Conservation (phyloP, 768 basidiomycete species). For the Leccinum sublutescens region DNA sequence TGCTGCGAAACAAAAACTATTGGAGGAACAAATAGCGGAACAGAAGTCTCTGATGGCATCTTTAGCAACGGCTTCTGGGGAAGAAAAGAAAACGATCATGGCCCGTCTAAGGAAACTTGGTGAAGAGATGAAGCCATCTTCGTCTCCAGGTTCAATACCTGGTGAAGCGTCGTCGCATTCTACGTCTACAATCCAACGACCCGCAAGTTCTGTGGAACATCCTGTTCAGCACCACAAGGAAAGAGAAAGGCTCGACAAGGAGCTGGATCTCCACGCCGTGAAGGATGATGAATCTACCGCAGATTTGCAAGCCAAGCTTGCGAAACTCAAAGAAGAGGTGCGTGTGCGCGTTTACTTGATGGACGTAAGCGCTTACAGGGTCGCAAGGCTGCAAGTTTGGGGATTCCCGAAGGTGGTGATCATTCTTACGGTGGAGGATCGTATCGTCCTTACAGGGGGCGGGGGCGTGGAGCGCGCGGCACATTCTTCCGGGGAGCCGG, state of each 20-base stretch:
- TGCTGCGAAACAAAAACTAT: conserved; percentile 69
- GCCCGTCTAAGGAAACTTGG: conserved; percentile 68
- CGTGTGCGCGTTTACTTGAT: conserved; percentile 19
- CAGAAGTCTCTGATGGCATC: conserved; percentile 83
- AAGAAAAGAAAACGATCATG: conserved; percentile 82
- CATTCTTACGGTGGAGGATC: conserved; percentile 34
- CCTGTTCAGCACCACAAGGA: conserved; percentile 52
- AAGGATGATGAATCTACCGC: conserved; percentile 54
- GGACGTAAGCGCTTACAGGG: conserved; percentile 7
- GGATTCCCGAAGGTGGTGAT: conserved; percentile 53
- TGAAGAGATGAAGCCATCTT: conserved; percentile 66
- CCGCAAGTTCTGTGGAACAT: conserved; percentile 28
- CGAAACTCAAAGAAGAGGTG: conserved; percentile 78
- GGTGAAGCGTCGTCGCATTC: conserved; percentile 31
- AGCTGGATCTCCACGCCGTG: conserved; percentile 65
- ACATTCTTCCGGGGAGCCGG: conserved; percentile 58
- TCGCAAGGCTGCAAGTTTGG: conserved; percentile 69
- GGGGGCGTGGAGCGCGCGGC: conserved; percentile 56
- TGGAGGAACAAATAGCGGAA: conserved; percentile 83
- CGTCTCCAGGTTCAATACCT: conserved; percentile 29
- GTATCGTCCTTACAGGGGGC: conserved; percentile 69
- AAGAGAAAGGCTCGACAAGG: conserved; percentile 73
- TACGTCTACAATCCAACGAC: conserved; percentile 22
- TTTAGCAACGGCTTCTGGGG: conserved; percentile 56
- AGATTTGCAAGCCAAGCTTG: conserved; percentile 70